Evolutionary conservation across 179 eudicot species (phyloP), one percentile per base, ranked within the genome.

Genomic region (Pouteria campechiana): DNA sequence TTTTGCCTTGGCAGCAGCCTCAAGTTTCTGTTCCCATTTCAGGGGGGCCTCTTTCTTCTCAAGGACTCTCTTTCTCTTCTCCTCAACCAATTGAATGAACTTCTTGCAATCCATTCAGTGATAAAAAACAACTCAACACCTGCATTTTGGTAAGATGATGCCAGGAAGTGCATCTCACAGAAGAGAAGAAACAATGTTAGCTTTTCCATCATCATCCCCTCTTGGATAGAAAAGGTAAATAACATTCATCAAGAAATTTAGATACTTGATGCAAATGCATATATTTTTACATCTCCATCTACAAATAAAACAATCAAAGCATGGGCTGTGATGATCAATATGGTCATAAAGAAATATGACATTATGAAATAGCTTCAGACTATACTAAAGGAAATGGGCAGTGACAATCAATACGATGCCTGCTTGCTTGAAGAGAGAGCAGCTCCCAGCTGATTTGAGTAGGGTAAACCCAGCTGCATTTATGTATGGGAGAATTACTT

Each of bases 101-200:
- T 68, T 88, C 79, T 83, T 88, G 79, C 79, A 64, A 71, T 88
- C 97, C 94, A 88, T 88, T 50, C 37, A 48, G 63, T 69, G 32
- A 55, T 28, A 57, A 78, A 80, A 65, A 68, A 64, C 74, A 83
- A 70, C 56, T 49, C 55, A 73, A 83, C 68, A 63, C 16, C 96
- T 88, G 94, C 96, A 88, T 88, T 66, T 72, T 83, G 92, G 94
- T 77, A 80, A 77, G 97, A 73, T 69, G 94, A 88, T 80, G 94
- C 49, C 81, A 73, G 49, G 64, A 80, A 64, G 94, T 77, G 63
- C 97, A 88, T 88, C 97, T 88, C 97, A 75, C 69, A 77, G 73
- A 75, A 70, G 93, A 83, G 92, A 83, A 88, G 35, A 63, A 72
- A 75, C 60, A 73, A 58, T 60, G 93, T 86, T 82, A 86, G 96